These are phyloP conservation scores for Microcyclospora pomicola DNA, from an alignment of 2,329 filamentous ascomycete genomes.

Conservation along the genomic window DNA sequence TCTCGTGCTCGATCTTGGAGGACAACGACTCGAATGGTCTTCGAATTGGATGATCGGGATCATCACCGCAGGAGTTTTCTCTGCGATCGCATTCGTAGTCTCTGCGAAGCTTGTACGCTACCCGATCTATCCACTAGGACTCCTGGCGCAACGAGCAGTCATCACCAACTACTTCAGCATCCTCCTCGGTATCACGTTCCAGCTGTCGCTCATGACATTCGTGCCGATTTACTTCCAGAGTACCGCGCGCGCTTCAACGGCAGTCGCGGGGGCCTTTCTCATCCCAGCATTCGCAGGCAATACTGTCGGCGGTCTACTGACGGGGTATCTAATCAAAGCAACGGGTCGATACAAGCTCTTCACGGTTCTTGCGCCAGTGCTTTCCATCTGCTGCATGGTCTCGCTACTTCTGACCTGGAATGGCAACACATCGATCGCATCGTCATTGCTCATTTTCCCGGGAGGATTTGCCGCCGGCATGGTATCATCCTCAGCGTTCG, in stretches of 20 bases:
- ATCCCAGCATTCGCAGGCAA: slow-evolving; percentile 57
- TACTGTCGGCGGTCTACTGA: slow-evolving; percentile 46
- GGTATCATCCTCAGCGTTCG: slow-evolving; percentile 33
- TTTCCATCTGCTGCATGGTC: slow-evolving; percentile 38
- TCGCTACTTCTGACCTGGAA: slow-evolving; percentile 45
- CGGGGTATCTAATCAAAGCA: slow-evolving; percentile 43
- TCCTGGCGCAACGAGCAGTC: slow-evolving; percentile 40
- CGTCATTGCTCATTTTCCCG: slow-evolving; percentile 48
- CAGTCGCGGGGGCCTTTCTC: slow-evolving; percentile 46
- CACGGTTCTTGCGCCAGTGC: slow-evolving; percentile 36
- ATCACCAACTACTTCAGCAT: slow-evolving; percentile 41
- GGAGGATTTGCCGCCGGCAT: slow-evolving; percentile 40
- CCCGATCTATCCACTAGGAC: slow-evolving; percentile 44
- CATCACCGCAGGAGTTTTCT: slow-evolving; percentile 2
- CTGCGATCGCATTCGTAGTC: slow-evolving; percentile 8
- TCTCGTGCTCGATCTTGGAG: slow-evolving; percentile 36
- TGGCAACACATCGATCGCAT: slow-evolving; percentile 41
- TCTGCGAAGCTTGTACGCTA: slow-evolving; percentile 12
- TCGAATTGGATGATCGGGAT: slow-evolving; percentile 20
- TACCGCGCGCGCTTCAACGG: slow-evolving; percentile 43
- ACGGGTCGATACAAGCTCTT: slow-evolving; percentile 48
- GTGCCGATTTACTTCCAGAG: slow-evolving; percentile 59
- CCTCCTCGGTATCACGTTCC: slow-evolving; percentile 41
- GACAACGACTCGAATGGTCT: slow-evolving; percentile 28
- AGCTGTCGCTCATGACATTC: slow-evolving; percentile 49